phyloP scores from a whole-genome alignment of 148 eudicot species.

The Bassia scoparia region DNA sequence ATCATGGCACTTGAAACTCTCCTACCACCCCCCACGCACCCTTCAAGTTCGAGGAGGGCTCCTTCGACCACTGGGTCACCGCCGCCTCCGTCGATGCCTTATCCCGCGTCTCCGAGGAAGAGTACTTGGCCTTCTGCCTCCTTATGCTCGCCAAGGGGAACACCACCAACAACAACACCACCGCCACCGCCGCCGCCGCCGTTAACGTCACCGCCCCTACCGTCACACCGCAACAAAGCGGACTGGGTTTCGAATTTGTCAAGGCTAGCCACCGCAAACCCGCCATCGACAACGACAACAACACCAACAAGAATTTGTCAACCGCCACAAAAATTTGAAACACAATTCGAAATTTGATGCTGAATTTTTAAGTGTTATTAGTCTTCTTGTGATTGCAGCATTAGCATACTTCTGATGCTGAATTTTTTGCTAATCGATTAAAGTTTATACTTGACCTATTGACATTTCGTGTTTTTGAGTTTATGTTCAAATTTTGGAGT shows the following conservation, averaged over 20 bases:
- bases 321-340: no score
- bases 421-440: not conserved
- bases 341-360: no score
- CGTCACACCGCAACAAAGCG: slow-evolving; percentile 14
- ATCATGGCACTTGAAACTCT: slow-evolving; percentile 88
- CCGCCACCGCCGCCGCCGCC: slow-evolving; percentile 18
- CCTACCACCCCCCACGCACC: slow-evolving; percentile 44
- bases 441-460: no score
- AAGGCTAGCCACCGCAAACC: slow-evolving; percentile 77
- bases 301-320: no score
- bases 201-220: not conserved
- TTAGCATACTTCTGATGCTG: not conserved
- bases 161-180: slow-evolving; percentile 1
- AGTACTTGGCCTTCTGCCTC: slow-evolving; percentile 84
- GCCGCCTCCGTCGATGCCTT: not conserved
- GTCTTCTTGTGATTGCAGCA: not conserved
- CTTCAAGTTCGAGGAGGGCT: slow-evolving; percentile 34
- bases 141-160: slow-evolving; percentile 72
- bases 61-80: slow-evolving; percentile 48
- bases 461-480: no score
- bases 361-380: not conserved
- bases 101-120: slow-evolving; percentile 52
- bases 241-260: not conserved
- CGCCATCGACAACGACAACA: slow-evolving; percentile 27
- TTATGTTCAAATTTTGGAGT: no score